Evolutionary conservation across 129 eudicot species (phyloP), one percentile per base, ranked within the genome.

Genomic region (Flaveria brownii): DNA sequence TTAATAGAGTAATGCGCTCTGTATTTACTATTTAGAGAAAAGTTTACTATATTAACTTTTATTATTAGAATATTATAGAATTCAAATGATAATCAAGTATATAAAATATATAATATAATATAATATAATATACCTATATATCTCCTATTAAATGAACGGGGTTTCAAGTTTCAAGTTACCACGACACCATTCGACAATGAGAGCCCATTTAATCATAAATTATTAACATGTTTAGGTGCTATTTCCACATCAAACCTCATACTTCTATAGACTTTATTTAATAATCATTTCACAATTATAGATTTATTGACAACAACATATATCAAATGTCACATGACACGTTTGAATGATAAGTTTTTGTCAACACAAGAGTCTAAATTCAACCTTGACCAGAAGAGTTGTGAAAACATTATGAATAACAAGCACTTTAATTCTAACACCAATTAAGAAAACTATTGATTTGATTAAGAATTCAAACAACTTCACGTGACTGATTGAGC

Each of bases 191-290:
- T 42, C 8, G 30, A 67, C 68, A 52, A 77, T 8, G 2, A 57
- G 16, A 52, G 80, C 25, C 80, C 51, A 36, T 6, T 52, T 50
- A 12, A 57, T 45, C 30, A 17, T 18, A 42, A 11, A 70, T 45
- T 46, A n/a, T 18, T 69, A 45, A 70, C 61, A 78, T 73, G 17
- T 56, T 77, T 77, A 77, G 77, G 76, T 78, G 39, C 13, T 30
- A 45, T 49, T 59, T 70, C 71, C 77, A 18, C 52, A 57, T 71
- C 63, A 78, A 78, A 63, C 15, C 17, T 52, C 70, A 78, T 47
- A 60, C 30, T 70, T 28, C 12, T 51, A 30, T 70, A 59, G 43
- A 59, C 63, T 70, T 60, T 78, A 23, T 17, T 46, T 47, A 15
- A 70, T 20, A 49, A 49, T 70, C 65, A 49, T 57, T 78, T 60